A percentile compares a stretch with the other conserved stretches of the same genome.
Conservation (phyloP, 1,284 basidiomycete genomes). For the Leucoagaricus sp. region DNA sequence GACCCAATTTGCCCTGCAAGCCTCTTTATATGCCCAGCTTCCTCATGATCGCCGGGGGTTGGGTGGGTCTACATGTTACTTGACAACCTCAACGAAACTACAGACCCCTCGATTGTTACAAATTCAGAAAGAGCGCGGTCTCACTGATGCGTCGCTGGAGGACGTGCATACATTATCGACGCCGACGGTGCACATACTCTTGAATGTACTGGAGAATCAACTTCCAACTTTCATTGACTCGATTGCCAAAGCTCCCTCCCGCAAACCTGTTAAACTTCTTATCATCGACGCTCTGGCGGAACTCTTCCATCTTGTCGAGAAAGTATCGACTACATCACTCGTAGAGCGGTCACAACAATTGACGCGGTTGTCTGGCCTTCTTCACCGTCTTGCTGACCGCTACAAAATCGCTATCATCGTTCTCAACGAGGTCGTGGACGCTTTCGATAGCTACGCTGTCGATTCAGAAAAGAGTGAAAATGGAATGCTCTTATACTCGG, state of each 20-base stretch:
- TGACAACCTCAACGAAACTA: slow-evolving; percentile 74
- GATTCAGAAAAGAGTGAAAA: slow-evolving; percentile 30
- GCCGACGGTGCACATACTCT: slow-evolving; percentile 62
- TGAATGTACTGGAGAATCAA: slow-evolving; percentile 63
- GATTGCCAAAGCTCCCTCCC: slow-evolving; percentile 26
- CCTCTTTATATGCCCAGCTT: slow-evolving; percentile 76
- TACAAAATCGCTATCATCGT: slow-evolving; percentile 76
- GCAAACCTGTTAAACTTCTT: slow-evolving; percentile 66
- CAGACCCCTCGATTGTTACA: slow-evolving; percentile 56
- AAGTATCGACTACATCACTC: slow-evolving; percentile 58
- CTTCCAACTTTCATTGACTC: slow-evolving; percentile 61
- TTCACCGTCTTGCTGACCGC: slow-evolving; percentile 68
- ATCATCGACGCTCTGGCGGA: slow-evolving; percentile 84
- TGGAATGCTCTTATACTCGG: slow-evolving; percentile 55
- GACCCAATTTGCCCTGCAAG: slow-evolving; percentile 81
- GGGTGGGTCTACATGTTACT: slow-evolving; percentile 66
- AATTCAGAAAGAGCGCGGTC: slow-evolving; percentile 42
- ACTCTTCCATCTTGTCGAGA: slow-evolving; percentile 65
- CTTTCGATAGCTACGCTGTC: slow-evolving; percentile 46
- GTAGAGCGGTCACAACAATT: slow-evolving; percentile 72
- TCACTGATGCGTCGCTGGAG: slow-evolving; percentile 50
- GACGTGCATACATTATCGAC: slow-evolving; percentile 69
- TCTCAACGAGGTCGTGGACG: slow-evolving; percentile 86
- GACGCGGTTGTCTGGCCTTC: slow-evolving; percentile 60
- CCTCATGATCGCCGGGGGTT: slow-evolving; percentile 52